These are phyloP conservation scores for Mortierella hygrophila DNA, from an alignment of 192 early-diverging fungal genomes.

Conservation along the genomic window DNA sequence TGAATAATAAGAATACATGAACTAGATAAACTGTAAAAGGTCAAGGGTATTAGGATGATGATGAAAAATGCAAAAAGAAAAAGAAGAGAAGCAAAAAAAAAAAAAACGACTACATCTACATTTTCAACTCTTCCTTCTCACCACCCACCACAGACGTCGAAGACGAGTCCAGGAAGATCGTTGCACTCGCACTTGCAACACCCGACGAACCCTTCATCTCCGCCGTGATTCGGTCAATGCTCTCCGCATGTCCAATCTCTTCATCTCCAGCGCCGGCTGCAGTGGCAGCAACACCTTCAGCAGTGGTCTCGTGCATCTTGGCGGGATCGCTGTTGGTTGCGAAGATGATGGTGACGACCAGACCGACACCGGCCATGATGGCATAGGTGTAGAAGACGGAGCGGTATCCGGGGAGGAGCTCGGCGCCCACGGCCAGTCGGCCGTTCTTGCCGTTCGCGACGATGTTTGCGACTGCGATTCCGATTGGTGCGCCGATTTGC, in stretches of 20 bases:
- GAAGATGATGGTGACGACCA: conserved; percentile 23
- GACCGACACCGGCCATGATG: conserved; percentile 19
- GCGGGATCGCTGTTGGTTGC: conserved; percentile 19
- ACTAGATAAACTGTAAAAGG: too few relatives aligned
- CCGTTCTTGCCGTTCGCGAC: conserved; percentile 33
- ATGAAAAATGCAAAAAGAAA: neutral
- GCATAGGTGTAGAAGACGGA: conserved; percentile 26
- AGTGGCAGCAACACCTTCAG: conserved; percentile 4
- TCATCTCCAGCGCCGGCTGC: conserved; percentile 14
- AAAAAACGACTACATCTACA: neutral
- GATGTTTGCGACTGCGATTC: conserved; percentile 49
- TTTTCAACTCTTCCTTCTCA: conserved; percentile 11
- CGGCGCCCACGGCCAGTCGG: conserved; percentile 1
- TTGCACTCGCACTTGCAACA: neutral
- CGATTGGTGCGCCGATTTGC: conserved; percentile 53
- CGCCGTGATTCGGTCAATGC: neutral
- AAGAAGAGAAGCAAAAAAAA: neutral
- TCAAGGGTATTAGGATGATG: neutral
- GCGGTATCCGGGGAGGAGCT: conserved; percentile 22
- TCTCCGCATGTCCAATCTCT: conserved; percentile 2
- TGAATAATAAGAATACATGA: too few relatives aligned
- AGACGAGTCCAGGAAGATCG: neutral
- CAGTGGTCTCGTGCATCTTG: conserved; percentile 13
- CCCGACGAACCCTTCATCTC: neutral
- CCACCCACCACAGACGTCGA: neutral